phyloP scores from a whole-genome alignment of 2,329 filamentous ascomycete species.

The Hypocrella siamensis region DNA sequence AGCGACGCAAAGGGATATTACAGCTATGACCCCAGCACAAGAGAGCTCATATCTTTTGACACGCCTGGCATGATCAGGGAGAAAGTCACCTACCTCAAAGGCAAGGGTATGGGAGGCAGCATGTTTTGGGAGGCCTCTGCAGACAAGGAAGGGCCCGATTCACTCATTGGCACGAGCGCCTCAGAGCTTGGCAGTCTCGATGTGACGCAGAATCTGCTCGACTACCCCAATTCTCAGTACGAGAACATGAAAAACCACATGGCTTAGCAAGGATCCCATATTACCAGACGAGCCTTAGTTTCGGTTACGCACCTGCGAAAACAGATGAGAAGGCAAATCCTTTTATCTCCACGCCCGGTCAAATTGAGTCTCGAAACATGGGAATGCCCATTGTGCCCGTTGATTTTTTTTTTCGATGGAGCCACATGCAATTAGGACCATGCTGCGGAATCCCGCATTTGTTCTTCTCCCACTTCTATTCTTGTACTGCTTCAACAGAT shows the following conservation, averaged over 20 bases:
- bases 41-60: constrained; percentile 58
- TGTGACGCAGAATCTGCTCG: constrained; percentile 29
- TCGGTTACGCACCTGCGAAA: no score
- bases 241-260: constrained; percentile 29
- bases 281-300: neutral
- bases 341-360: no score
- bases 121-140: constrained; percentile 80
- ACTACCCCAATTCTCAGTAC: constrained; percentile 38
- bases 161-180: constrained; percentile 38
- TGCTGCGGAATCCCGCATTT: no score
- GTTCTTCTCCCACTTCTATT: no score
- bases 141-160: constrained; percentile 43
- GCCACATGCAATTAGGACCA: no score
- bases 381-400: no score
- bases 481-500: no score
- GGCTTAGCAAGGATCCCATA: constrained; percentile 4
- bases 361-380: no score
- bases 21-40: constrained; percentile 45
- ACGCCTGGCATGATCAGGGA: constrained; percentile 40
- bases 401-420: no score
- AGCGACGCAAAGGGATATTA: constrained; percentile 45
- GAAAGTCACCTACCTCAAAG: constrained; percentile 52
- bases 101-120: constrained; percentile 49
- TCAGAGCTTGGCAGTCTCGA: constrained; percentile 27
- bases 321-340: no score